Evolutionary conservation across 768 basidiomycete genomes (phyloP).

Genomic region (Rhizopogon sp.): DNA sequence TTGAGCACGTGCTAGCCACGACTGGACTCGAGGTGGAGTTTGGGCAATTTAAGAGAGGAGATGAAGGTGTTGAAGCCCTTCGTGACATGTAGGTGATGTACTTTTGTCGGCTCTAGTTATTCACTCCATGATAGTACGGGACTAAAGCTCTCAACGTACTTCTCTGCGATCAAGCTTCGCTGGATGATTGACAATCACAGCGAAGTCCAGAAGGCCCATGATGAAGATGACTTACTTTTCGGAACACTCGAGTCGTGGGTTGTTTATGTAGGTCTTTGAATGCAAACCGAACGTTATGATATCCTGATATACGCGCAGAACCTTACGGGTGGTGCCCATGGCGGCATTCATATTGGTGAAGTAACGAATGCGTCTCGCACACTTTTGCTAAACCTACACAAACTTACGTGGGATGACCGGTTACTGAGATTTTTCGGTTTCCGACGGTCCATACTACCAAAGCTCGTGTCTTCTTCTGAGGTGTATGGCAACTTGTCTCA

Average conservation of each 20-base stretch:
- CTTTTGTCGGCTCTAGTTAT: background rate
- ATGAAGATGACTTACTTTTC: constrained; percentile 76
- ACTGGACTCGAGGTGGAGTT: constrained; percentile 68
- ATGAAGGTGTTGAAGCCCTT: constrained; percentile 61
- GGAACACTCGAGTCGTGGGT: constrained; percentile 99
- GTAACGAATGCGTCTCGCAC: constrained; percentile 97
- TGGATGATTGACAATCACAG: constrained; percentile 94
- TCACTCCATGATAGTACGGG: constrained; percentile 57
- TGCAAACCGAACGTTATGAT: background rate
- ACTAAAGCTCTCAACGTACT: constrained; percentile 94
- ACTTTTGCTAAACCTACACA: constrained; percentile 79
- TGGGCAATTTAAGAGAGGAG: constrained; percentile 65
- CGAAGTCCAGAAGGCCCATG: constrained; percentile 73
- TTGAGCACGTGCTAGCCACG: constrained; percentile 63
- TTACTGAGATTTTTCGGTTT: constrained; percentile 87
- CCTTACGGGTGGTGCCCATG: constrained; percentile 70
- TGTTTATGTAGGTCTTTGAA: constrained; percentile 56
- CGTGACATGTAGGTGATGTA: constrained; percentile 55
- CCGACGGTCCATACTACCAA: constrained; percentile 73
- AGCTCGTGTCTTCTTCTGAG: constrained; percentile 86
- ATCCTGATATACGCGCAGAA: constrained; percentile 42
- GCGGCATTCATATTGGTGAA: constrained; percentile 80
- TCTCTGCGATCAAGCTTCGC: constrained; percentile 91
- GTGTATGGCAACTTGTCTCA: constrained; percentile 77
- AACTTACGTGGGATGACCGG: constrained; percentile 76